Evolutionary conservation across 495 filamentous ascomycete genomes (phyloP).

Genomic region (Neohortaea acidophila): DNA sequence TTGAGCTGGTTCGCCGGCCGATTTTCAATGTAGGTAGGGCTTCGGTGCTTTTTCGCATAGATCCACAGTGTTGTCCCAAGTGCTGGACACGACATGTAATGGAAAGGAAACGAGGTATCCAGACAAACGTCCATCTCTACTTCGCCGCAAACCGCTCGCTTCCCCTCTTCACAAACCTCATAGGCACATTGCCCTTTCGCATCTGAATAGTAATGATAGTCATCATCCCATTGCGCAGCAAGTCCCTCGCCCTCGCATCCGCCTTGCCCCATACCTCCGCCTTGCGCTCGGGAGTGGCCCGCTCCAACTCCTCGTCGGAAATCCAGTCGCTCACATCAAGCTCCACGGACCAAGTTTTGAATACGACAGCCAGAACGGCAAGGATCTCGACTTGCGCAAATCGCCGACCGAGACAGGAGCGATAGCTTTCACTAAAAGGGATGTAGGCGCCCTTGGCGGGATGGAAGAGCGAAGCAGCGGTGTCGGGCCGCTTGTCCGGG

Average conservation of each 20-base stretch:
- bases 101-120: too few relatives aligned
- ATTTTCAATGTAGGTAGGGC: too few relatives aligned
- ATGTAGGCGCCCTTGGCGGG: constrained; percentile 51
- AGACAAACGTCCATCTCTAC: too few relatives aligned
- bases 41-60: too few relatives aligned
- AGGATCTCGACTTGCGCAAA: constrained; percentile 67
- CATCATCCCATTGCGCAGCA: constrained; percentile 34
- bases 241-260: constrained; percentile 31
- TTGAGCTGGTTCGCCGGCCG: too few relatives aligned
- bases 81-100: too few relatives aligned
- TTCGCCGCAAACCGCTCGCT: constrained; percentile 50
- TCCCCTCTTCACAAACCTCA: constrained; percentile 48
- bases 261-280: constrained; percentile 39
- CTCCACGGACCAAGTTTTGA: constrained; percentile 49
- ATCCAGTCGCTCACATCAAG: constrained; percentile 47
- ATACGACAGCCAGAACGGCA: constrained; percentile 51
- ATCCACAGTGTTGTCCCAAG: too few relatives aligned
- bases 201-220: constrained; percentile 49
- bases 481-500: constrained; percentile 35
- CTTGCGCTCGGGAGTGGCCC: constrained; percentile 28
- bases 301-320: constrained; percentile 42
- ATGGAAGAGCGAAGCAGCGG: constrained; percentile 38
- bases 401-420: constrained; percentile 51
- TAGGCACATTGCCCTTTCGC: constrained; percentile 38
- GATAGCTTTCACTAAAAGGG: constrained; percentile 57